A percentile compares a stretch with the other conserved stretches of the same genome.
phyloP scores from a whole-genome alignment of 1,139 yeast genomes.

The Zhuliangozyma blackwelliae region DNA sequence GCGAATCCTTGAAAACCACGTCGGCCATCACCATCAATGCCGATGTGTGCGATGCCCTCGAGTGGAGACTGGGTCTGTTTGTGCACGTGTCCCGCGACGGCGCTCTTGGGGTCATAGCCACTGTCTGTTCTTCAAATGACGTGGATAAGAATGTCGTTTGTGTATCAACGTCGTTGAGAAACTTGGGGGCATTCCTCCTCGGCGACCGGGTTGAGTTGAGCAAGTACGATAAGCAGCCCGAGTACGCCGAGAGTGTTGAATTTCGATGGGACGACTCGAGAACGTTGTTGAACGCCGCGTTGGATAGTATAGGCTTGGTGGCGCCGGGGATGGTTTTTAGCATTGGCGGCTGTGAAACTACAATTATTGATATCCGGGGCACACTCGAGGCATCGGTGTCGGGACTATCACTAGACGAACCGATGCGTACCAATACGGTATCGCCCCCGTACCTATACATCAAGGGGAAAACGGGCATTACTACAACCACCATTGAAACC shows the following conservation, averaged over 20 bases:
- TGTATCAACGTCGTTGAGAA: slow-evolving; percentile 46
- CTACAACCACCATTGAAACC: slow-evolving; percentile 13
- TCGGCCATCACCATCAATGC: slow-evolving; percentile 48
- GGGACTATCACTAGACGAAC: slow-evolving; percentile 17
- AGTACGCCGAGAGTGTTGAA: slow-evolving; percentile 30
- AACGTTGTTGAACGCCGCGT: slow-evolving; percentile 11
- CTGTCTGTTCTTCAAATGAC: slow-evolving; percentile 35
- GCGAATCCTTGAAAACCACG: slow-evolving; percentile 24
- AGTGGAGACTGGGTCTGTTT: slow-evolving; percentile 50
- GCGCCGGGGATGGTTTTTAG: slow-evolving; percentile 47
- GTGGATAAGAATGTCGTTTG: slow-evolving; percentile 51
- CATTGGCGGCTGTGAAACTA: slow-evolving; percentile 6
- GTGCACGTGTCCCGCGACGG: slow-evolving; percentile 46
- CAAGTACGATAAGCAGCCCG: slow-evolving; percentile 47
- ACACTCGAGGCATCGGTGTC: slow-evolving; percentile 21
- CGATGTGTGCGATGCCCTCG: slow-evolving; percentile 50
- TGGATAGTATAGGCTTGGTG: slow-evolving; percentile 50
- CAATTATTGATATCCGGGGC: slow-evolving; percentile 21
- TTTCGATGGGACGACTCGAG: not conserved
- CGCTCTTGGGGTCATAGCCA: slow-evolving; percentile 44
- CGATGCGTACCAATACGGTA: slow-evolving; percentile 16
- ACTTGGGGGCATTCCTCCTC: slow-evolving; percentile 53
- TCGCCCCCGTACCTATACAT: slow-evolving; percentile 47
- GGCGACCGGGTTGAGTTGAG: slow-evolving; percentile 67
- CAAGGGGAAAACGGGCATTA: slow-evolving; percentile 26